Evolutionary conservation across 1,284 basidiomycete species (phyloP), one percentile per base, ranked within the genome.

Genomic region (Tremellales sp.): DNA sequence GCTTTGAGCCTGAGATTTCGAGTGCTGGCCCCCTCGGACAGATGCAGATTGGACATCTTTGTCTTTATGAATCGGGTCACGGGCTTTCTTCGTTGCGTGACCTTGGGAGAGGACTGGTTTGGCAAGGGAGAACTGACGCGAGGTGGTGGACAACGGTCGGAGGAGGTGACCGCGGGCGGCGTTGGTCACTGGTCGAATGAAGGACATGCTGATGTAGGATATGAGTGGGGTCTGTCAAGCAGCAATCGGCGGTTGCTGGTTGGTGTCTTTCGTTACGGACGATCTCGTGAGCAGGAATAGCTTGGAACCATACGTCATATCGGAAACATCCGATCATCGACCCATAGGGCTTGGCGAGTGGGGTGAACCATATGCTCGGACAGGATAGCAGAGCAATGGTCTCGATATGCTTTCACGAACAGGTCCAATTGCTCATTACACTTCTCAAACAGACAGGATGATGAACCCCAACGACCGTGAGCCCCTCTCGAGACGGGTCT

Each of bases 21-120:
- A 60, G n/a, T 58, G 54, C 26, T 52, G 19, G 6, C 51, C 65
- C 11, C 57, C 56, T 44, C 56, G 45, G 4, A 58, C 60, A 15
- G 61, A 52, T 6, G 59, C 56, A 10, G 66, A 59, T 42, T 63
- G 60, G 40, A 64, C 57, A 45, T 70, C 62, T 10, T 50, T 35
- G 45, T 62, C 55, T 17, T 48, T 48, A 42, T 67, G 61, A 19
- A 56, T 40, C 1, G 56, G 48, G 39, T 57, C 43, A 8, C 52
- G 36, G 11, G 62, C 37, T 45, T 70, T 70, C 26, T 57, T 41
- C 13, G 49, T 52, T 13, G 65, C 56, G 54, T 70, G 68, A 23
- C 68, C 65, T 49, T 62, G 62, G 42, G 27, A 21, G 24, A 21
- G 24, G 3, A 17, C 43, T 8, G 22, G 40, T 23, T 25, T 40